Conservation (phyloP, 768 basidiomycete species). For the Leccinellum rugosiceps region DNA sequence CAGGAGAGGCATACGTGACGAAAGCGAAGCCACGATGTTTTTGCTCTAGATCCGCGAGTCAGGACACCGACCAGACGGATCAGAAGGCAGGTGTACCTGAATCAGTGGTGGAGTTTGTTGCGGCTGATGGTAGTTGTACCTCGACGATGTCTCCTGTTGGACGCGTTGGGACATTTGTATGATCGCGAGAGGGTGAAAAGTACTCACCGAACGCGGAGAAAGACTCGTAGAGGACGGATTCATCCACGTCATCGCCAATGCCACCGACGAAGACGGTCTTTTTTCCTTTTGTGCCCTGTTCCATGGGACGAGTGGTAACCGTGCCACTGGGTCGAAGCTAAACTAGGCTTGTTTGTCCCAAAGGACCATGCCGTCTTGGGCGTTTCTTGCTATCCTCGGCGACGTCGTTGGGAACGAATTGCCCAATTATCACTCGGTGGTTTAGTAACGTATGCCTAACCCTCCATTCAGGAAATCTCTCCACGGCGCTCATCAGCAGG, state of each 20-base stretch:
- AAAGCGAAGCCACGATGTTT: constrained; percentile 95
- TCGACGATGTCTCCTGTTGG: constrained; percentile 85
- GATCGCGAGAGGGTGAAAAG: not conserved
- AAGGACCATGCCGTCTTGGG: not conserved
- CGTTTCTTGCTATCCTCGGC: constrained; percentile 4
- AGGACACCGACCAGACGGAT: constrained; percentile 5
- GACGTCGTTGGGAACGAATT: constrained; percentile 1
- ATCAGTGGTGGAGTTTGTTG: constrained; percentile 63
- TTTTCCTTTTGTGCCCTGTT: constrained; percentile 81
- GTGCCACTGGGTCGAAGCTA: not conserved
- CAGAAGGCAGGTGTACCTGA: constrained; percentile 38
- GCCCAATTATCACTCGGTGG: not conserved
- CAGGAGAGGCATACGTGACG: constrained; percentile 75
- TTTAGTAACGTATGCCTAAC: not conserved
- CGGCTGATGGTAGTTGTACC: constrained; percentile 81
- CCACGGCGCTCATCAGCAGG: not conserved
- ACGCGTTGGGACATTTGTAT: constrained; percentile 4
- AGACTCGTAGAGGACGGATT: constrained; percentile 66
- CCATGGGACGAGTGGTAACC: constrained; percentile 42
- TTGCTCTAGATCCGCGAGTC: constrained; percentile 42
- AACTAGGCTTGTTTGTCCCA: constrained; percentile 17
- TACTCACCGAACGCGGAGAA: constrained; percentile 85
- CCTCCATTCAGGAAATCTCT: not conserved
- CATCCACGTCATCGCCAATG: constrained; percentile 80
- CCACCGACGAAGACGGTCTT: constrained; percentile 86